Base-by-base conservation (phyloP, 169 alveolate genomes). In the Cryptosporidium xiaoi region DNA sequence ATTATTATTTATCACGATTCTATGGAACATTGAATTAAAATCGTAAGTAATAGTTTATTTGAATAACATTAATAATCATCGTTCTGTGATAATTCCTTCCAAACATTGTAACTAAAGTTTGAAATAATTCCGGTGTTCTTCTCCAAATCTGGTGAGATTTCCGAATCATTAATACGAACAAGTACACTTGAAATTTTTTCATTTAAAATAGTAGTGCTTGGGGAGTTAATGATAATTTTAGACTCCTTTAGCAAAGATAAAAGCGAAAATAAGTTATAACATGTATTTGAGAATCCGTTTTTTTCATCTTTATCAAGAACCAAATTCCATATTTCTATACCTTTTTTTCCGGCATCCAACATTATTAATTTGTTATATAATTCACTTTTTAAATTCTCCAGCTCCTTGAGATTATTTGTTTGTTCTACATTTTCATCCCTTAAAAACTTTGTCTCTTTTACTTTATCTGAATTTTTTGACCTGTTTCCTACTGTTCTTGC, bases 101-200 rank as follows among this genome's bases (percentile, higher is more conserved):
- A 77, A n/a, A 20, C 1, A 16, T 40, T 40, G 31, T 16, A 77
- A 40, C 77, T 60, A 31, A 77, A 77, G 31, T 62, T 77, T 16
- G 87, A 77, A 16, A 77, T 77, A 27, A 77, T 77, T 3, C 87
- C 87, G 15, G 87, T 77, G 64, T 56, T 77, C 34, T 77, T 77
- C 34, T 77, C 77, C 8, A 29, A 40, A 48, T 60, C 48, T 15
- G 55, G 18, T 6, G 71, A 34, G 33, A 48, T 60, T n/a, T 24
- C 51, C 15, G 69, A 60, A 40, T 33, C 50, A 7, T 24, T 34
- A 8, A n/a, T 10, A 24, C 27, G 46, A n/a, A 77, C 87, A 15
- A 77, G 33, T 27, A 60, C 87, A 2, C 56, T 24, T 24, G 18
- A 13, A 33, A 6, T 36, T n/a, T 15, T 15, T 33, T 69, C 51